Evolutionary conservation across 805 yeast genomes (phyloP), one percentile per base, ranked within the genome.

Genomic region (Yarrowia sp.): DNA sequence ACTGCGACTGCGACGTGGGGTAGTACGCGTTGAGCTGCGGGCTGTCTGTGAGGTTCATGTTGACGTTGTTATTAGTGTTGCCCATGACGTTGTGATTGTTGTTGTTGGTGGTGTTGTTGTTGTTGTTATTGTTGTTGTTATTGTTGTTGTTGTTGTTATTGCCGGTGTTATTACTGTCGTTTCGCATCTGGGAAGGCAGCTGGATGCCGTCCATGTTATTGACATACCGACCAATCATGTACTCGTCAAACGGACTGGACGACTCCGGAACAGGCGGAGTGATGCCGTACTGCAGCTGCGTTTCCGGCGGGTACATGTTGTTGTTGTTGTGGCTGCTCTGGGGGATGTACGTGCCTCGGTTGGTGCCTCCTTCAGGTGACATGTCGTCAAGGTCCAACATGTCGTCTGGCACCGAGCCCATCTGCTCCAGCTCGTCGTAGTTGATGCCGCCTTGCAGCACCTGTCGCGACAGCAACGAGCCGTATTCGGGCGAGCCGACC

Each of bases 221-320:
- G 12, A 41, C 51, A 8, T 58, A 58, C 6, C 51, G 38, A 4
- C 63, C 63, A 41, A 64, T 64, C 69, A 67, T 66, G 51, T 69
- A 71, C 48, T 70, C 72, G 63, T 73, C 72, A 61, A 72, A 71
- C 24, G 75, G 74, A 12, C 74, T 71, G 32, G 73, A 65, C 14
- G 72, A 68, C 43, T 62, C 69, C 24, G 70, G 70, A 9, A 70
- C 59, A 1, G 74, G 72, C 22, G 74, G 71, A 14, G 73, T 69
- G 30, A 69, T 66, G 10, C 71, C 70, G 32, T 67, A 41, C 24
- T 61, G 64, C 24, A 41, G 62, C 51, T 40, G 38, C 19, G 58
- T 51, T 28, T 56, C 63, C n/a, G 49, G 64, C 30, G 63, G 64
- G 21, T 40, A 32, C 52, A 43, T 30, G 48, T 30, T 46, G 59